Percentiles rank a stretch among this genome's conserved stretches.
Evolutionary conservation across 2,329 filamentous ascomycete species (phyloP).

Genomic region (Fusarium annulatum): DNA sequence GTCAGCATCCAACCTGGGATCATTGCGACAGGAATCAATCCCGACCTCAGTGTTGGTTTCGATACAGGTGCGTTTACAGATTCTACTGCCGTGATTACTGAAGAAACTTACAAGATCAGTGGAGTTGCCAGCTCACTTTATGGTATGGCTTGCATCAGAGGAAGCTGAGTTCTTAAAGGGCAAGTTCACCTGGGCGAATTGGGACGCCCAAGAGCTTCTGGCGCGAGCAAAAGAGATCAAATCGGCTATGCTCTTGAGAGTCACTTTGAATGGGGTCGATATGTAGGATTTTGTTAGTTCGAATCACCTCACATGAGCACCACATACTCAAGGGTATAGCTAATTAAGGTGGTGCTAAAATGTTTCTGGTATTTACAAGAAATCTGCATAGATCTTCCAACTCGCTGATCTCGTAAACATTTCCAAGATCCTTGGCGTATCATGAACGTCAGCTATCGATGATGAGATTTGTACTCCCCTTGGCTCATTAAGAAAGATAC

Average conservation of each 20-base stretch:
- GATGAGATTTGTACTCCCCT: too few species aligned
- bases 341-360: background rate
- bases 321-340: rapidly evolving
- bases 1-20: constrained; percentile 56
- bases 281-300: background rate
- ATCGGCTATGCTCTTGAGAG: background rate
- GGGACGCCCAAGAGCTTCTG: constrained; percentile 10
- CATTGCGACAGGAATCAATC: constrained; percentile 51
- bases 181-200: constrained; percentile 11
- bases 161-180: background rate
- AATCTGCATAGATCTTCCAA: rapidly evolving
- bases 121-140: constrained; percentile 21
- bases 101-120: background rate
- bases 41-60: background rate
- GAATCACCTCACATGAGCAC: rapidly evolving
- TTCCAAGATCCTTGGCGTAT: too few species aligned
- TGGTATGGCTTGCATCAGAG: constrained; percentile 1
- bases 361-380: background rate
- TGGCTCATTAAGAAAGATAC: too few species aligned
- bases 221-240: background rate
- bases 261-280: background rate
- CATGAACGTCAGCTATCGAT: background rate
- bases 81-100: rapidly evolving
- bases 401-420: background rate
- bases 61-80: background rate